Evolutionary conservation across 139 green algal genomes (phyloP).

Genomic region (Coccomyxa sp.): DNA sequence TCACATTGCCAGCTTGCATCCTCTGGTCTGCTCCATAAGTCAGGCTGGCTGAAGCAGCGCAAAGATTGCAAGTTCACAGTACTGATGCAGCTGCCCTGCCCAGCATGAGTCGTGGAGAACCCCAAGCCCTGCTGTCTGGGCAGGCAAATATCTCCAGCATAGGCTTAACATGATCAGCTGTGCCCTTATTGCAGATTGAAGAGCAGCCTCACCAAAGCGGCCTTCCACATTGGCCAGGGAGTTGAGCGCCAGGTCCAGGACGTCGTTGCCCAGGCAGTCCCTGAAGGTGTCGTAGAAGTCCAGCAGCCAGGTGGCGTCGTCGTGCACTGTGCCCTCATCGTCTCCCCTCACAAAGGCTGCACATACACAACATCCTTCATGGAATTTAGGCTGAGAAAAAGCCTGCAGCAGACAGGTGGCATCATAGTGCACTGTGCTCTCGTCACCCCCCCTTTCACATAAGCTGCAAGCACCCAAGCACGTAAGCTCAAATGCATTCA

Average conservation of each 20-base stretch:
- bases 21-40: too few species aligned
- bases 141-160: too few species aligned
- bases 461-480: slow-evolving; percentile 34
- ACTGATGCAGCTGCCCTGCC: too few species aligned
- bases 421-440: slow-evolving; percentile 40
- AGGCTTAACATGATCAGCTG: too few species aligned
- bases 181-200: background rate
- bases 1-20: too few species aligned
- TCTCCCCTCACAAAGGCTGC: slow-evolving; percentile 48
- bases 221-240: slow-evolving; percentile 50
- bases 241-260: slow-evolving; percentile 34
- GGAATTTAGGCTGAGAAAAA: background rate
- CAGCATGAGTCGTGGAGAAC: background rate
- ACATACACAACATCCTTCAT: too few species aligned
- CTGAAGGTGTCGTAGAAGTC: slow-evolving; percentile 54
- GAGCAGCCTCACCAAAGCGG: slow-evolving; percentile 26
- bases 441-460: slow-evolving; percentile 38
- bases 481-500: background rate
- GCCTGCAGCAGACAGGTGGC: slow-evolving; percentile 56
- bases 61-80: too few species aligned
- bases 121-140: background rate
- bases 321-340: slow-evolving; percentile 22
- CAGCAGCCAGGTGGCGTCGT: slow-evolving; percentile 64
- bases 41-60: too few species aligned
- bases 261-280: slow-evolving; percentile 1